Base-by-base conservation (phyloP, 148 eudicot genomes). In the Rhododendron simsii region DNA sequence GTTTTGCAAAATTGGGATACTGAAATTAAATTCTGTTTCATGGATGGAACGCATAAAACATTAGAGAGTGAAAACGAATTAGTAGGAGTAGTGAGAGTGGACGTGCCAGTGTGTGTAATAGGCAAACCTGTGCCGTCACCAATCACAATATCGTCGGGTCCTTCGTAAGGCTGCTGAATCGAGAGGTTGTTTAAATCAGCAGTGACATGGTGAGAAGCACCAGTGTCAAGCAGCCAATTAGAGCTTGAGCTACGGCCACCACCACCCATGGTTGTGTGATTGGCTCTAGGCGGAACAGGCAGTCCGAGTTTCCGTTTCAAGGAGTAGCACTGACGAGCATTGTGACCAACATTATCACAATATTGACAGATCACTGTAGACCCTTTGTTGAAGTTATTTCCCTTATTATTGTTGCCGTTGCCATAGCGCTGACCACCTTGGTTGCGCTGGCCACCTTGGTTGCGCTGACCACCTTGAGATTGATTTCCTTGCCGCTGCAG, bases 331-430 rank as follows among this genome's bases (percentile, higher is more conserved):
- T 84, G 18, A 5, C 18, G 73, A 48, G 86, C 80, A 50, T 10
- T 75, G 37, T 84, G 55, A 5, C 86, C 74, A 7, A 15, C 2
- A 11, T 84, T 84, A 2, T 84, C 81, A 57, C 81, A 84, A 2
- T 3, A 75, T 76, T 84, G 81, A 53, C 73, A 84, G 10, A 55
- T 53, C 30, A 53, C 35, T n/a, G 5, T 15, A 71, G 79, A 4
- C 18, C 39, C 39, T 23, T 48, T 48, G 23, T n/a, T 73, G 63
- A 44, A 14, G 57, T 84, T 41, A 20, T 82, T 61, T 23, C 47
- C 51, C 16, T 48, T 0, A 78, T 78, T 78, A 23, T n/a, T 21
- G 18, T 47, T 50, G 18, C 13, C 14, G 11, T 47, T 73, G 11
- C 23, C n/a, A 33, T 9, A 10, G 15, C 15, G 12, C 33, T 83